Evolutionary conservation across 108 stramenopile genomes (phyloP).

Genomic region (Fragilariopsis cylindrus): DNA sequence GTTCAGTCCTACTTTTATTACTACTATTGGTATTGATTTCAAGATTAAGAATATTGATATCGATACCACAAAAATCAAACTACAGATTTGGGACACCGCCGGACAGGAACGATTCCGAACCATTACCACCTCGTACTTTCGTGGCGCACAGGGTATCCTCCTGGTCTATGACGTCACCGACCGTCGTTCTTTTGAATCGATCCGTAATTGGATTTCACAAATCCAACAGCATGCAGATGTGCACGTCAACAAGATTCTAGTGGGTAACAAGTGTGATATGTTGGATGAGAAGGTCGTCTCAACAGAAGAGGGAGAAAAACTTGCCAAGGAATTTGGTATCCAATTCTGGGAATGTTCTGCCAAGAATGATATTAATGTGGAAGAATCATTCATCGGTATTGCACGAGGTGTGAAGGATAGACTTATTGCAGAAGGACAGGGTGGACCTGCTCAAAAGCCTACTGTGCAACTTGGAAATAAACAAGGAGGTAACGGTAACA

Average conservation of each 20-base stretch:
- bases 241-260: constrained; percentile 95
- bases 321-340: constrained; percentile 94
- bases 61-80: constrained; percentile 92
- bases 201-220: constrained; percentile 98
- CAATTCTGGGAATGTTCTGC: constrained; percentile 98
- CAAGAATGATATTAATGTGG: constrained; percentile 94
- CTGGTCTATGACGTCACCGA: constrained; percentile 99
- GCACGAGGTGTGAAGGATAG: constrained; percentile 85
- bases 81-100: constrained; percentile 96
- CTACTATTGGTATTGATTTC: constrained; percentile 99
- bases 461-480: constrained; percentile 23
- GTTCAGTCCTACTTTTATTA: constrained; percentile 97
- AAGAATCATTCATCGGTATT: constrained; percentile 83
- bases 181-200: constrained; percentile 94
- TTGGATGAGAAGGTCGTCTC: constrained; percentile 91
- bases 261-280: constrained; percentile 99
- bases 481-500: constrained; percentile 4
- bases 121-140: constrained; percentile 95
- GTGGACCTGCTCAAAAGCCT: constrained; percentile 54
- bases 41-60: constrained; percentile 96
- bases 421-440: constrained; percentile 79
- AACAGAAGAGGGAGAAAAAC: constrained; percentile 90
- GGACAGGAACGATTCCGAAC: constrained; percentile 95
- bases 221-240: constrained; percentile 97
- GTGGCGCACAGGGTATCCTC: constrained; percentile 97